Base-by-base conservation (phyloP, 192 early-diverging fungal genomes). In the Podila minutissima region DNA sequence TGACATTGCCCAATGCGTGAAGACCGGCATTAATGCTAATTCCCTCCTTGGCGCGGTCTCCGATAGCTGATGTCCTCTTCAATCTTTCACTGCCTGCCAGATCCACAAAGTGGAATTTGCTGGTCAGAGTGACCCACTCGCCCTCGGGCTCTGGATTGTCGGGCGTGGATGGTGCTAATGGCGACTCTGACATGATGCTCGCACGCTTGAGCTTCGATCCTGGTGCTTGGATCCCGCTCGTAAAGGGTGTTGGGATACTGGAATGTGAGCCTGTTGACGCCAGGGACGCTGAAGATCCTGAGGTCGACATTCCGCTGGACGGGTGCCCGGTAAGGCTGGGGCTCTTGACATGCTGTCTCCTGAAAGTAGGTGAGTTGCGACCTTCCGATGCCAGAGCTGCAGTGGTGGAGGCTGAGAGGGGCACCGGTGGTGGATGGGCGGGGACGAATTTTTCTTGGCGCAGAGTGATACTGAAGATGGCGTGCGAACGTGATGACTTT, bases 41-140 rank as follows among this genome's bases (percentile, higher is more conserved):
- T 66, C 97, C 97, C 75, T 99, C 97, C 75, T 94, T 94, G 68
- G 93, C 93, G 59, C 97, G 88, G 59, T 97, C 97, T 32, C 97
- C 97, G 61, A 92, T 93, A 1, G 97, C 96, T 28, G 94, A 89
- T 13, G 97, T 99, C 41, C 94, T 90, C 86, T 99, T 99, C 19
- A 99, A 85, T 38, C 94, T 83, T 85, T 99, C 98, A 58, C 95
- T 96, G 33, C 98, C 98, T 24, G 98, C 98, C 83, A 99, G 84
- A 86, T 99, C 98, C 17, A 99, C 98, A 88, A 99, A 99, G 79
- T 98, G 95, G 66, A 99, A 96, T 84, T 99, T 99, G 35, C 95
- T 96, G 7, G 86, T 87, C 17, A 95, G 79, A 5, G 86, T 84
- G 19, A 93, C 73, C 76, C 87, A 86, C 61, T 91, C 91, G 11